Evolutionary conservation across 2,329 filamentous ascomycete species (phyloP), one percentile per base, ranked within the genome.

Genomic region (Fusarium bulbicola): DNA sequence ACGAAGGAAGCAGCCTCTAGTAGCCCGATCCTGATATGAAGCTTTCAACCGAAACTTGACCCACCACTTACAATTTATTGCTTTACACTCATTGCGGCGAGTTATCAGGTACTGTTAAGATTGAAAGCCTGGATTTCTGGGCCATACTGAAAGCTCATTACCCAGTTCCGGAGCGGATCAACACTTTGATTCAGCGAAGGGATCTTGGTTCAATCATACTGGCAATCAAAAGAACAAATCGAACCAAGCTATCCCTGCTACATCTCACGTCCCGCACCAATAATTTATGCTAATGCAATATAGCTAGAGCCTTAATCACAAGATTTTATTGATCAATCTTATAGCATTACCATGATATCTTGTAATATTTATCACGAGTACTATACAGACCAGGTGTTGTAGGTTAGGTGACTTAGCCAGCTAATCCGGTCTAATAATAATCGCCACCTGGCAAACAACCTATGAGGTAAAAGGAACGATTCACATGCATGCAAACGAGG

Each of bases 251-350:
- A n/a, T 9, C 12, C 4, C 7, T 6, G 1, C 8, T 11, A 3
- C n/a, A 52, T 11, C 4, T 15, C 6, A 3, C 3, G 16, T 26
- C 12, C 12, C 4, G 0, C 15, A 8, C 8, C 2, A 6, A 20
- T 52, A 34, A 3, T 1, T 11, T 1, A 20, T 52, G 3, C 16
- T 2, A 11, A 15, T 34, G 0, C 0, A 7, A 11, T 1, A 24
- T 6, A 5, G 3, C 1, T 13, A 52, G 9, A 15, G 2, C 15
- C 8, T 4, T 2, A 8, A 15, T 18, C 2, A 15, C 1, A 26
- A 4, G 1, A 1, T 20, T 14, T 8, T 16, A 2, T 18, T 16
- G 2, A 30, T 6, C 6, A 12, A n/a, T 6, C 6, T 14, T 21
- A 16, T 24, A 50, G 4, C 16, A 26, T 5, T 26, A 14, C 12